phyloP scores from a whole-genome alignment of 495 filamentous ascomycete species.

The Aspergillus indologenus region DNA sequence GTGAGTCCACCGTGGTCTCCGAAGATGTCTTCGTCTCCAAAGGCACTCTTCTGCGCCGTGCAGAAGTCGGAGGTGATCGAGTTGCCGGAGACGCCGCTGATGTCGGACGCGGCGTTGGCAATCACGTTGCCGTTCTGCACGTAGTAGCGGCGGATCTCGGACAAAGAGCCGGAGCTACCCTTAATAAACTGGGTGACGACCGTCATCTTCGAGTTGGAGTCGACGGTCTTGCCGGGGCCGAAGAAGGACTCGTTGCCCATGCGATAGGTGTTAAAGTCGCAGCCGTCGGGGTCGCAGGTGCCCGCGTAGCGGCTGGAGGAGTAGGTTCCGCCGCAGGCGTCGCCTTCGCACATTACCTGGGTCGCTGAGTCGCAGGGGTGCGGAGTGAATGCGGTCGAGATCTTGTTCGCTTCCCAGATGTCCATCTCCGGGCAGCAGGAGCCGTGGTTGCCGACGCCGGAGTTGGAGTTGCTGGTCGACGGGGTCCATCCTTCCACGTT shows the following conservation, averaged over 20 bases:
- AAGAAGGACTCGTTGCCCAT: slow-evolving; percentile 61
- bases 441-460: slow-evolving; percentile 54
- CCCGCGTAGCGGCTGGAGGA: slow-evolving; percentile 37
- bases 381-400: slow-evolving; percentile 54
- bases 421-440: slow-evolving; percentile 72
- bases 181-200: slow-evolving; percentile 69
- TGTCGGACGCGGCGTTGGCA: slow-evolving; percentile 51
- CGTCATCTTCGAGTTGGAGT: slow-evolving; percentile 60
- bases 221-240: slow-evolving; percentile 54
- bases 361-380: slow-evolving; percentile 56
- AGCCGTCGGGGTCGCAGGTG: slow-evolving; percentile 70
- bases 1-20: slow-evolving; percentile 53
- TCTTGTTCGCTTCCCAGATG: slow-evolving; percentile 65
- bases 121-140: slow-evolving; percentile 64
- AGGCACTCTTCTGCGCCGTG: slow-evolving; percentile 50
- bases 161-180: slow-evolving; percentile 47
- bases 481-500: slow-evolving; percentile 57
- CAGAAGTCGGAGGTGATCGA: slow-evolving; percentile 61
- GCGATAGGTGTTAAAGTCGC: slow-evolving; percentile 73
- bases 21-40: slow-evolving; percentile 58
- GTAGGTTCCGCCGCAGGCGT: slow-evolving; percentile 51
- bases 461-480: slow-evolving; percentile 54
- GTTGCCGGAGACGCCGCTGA: slow-evolving; percentile 49
- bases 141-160: slow-evolving; percentile 66
- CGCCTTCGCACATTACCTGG: slow-evolving; percentile 55